Evolutionary conservation across 1,139 yeast species (phyloP).

Genomic region (Spathaspora sp.): DNA sequence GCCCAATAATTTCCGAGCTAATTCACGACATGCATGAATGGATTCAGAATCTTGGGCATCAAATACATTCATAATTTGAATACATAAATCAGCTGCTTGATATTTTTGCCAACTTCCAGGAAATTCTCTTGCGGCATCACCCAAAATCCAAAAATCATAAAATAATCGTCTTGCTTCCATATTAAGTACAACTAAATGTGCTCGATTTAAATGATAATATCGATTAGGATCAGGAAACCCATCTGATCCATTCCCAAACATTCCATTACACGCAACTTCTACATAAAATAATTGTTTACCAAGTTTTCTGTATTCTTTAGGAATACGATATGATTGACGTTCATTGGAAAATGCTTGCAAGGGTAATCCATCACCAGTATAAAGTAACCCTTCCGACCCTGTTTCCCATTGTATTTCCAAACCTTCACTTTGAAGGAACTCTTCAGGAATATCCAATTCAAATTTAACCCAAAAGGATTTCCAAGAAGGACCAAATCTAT

Average conservation of each 20-base stretch:
- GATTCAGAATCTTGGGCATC: conserved; percentile 54
- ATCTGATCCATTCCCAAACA: conserved; percentile 80
- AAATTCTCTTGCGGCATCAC: conserved; percentile 89
- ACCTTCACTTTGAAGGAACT: conserved; percentile 52
- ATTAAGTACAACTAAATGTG: conserved; percentile 82
- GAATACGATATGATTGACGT: conserved; percentile 71
- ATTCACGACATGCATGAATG: conserved; percentile 59
- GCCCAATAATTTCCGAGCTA: conserved; percentile 70
- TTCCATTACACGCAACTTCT: conserved; percentile 92
- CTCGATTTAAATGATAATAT: conserved; percentile 62
- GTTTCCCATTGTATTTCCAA: conserved; percentile 85
- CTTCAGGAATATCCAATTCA: conserved; percentile 56
- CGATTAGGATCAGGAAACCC: conserved; percentile 65
- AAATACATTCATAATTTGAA: conserved; percentile 77
- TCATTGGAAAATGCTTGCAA: conserved; percentile 85
- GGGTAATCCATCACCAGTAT: conserved; percentile 64
- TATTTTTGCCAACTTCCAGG: conserved; percentile 81
- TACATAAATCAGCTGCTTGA: conserved; percentile 75
- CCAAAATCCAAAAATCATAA: conserved; percentile 83
- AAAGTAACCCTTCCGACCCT: conserved; percentile 81
- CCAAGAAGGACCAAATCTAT: conserved; percentile 94
- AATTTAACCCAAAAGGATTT: conserved; percentile 92
- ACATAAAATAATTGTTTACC: conserved; percentile 58
- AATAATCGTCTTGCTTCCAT: conserved; percentile 73
- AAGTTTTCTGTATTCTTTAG: conserved; percentile 47